A percentile compares a stretch with the other conserved stretches of the same genome.
Evolutionary conservation across 768 basidiomycete species (phyloP).

Genomic region (Phanerochaete carnosa): DNA sequence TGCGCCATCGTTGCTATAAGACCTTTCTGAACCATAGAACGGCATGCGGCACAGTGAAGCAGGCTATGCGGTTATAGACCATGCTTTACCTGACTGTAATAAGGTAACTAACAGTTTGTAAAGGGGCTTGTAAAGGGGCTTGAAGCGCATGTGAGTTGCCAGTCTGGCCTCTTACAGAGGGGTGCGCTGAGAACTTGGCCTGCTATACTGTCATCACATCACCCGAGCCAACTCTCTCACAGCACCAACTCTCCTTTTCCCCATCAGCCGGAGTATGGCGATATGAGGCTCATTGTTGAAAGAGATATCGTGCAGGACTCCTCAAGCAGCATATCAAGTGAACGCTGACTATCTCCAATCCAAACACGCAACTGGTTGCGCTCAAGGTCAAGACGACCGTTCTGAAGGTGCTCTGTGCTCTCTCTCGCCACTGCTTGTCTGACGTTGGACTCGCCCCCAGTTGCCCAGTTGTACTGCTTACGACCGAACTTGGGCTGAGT

Average conservation of each 20-base stretch:
- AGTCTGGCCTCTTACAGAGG: conserved; percentile 5
- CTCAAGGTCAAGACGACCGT: conserved; percentile 99
- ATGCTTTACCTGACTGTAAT: too few species aligned
- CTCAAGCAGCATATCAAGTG: conserved; percentile 89
- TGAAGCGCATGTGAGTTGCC: background rate
- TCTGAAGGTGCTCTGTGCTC: conserved; percentile 66
- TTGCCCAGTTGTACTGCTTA: conserved; percentile 88
- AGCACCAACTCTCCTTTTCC: background rate
- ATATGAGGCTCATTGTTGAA: conserved; percentile 3
- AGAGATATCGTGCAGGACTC: conserved; percentile 62
- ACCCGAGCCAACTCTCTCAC: conserved; percentile 9
- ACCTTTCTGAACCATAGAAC: background rate
- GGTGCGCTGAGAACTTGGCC: conserved; percentile 4
- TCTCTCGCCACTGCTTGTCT: background rate
- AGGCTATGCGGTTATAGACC: background rate
- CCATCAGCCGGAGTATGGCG: conserved; percentile 19
- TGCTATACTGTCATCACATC: conserved; percentile 21
- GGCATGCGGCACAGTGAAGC: background rate
- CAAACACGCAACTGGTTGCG: conserved; percentile 86
- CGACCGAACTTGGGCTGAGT: conserved; percentile 97
- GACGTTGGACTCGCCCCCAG: background rate
- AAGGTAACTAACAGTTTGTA: background rate
- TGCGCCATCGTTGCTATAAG: background rate
- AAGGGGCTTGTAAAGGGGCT: background rate
- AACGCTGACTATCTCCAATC: conserved; percentile 79